phyloP scores from a whole-genome alignment of 176 grass and related monocot genomes.

The Chrysopogon serrulatus region DNA sequence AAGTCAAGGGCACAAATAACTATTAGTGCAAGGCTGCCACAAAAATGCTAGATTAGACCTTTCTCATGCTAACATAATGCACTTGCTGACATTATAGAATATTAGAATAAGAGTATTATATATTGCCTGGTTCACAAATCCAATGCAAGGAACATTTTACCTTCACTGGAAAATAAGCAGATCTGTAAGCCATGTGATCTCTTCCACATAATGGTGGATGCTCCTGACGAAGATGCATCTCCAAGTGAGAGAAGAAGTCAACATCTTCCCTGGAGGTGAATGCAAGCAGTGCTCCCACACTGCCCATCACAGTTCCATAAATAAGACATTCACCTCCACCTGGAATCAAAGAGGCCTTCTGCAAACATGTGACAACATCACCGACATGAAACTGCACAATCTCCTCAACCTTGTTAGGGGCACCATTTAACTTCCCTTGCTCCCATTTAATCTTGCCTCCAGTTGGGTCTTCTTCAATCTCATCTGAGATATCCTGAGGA shows the following conservation, averaged over 20 bases:
- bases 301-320: constrained; percentile 95
- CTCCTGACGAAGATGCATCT: constrained; percentile 99
- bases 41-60: not conserved
- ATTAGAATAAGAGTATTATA: not conserved
- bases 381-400: constrained; percentile 99
- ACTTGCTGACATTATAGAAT: not conserved
- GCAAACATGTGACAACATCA: constrained; percentile 94
- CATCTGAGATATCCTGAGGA: constrained; percentile 90
- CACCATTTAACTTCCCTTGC: constrained; percentile 92
- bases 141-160: constrained; percentile 35
- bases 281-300: constrained; percentile 88
- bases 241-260: constrained; percentile 98
- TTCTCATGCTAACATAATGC: not conserved
- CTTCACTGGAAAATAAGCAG: constrained; percentile 98
- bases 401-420: constrained; percentile 97
- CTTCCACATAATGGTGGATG: constrained; percentile 96
- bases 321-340: constrained; percentile 95
- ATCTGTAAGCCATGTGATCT: constrained; percentile 97
- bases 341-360: constrained; percentile 93
- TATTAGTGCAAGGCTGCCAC: not conserved
- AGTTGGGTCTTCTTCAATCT: constrained; percentile 99
- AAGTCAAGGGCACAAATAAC: not conserved
- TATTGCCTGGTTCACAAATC: not conserved
- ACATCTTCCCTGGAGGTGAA: constrained; percentile 97
- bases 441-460: constrained; percentile 99